Percentiles rank a stretch among this genome's conserved stretches.
Evolutionary conservation across 805 yeast species (phyloP).

Genomic region (Candida maesae): DNA sequence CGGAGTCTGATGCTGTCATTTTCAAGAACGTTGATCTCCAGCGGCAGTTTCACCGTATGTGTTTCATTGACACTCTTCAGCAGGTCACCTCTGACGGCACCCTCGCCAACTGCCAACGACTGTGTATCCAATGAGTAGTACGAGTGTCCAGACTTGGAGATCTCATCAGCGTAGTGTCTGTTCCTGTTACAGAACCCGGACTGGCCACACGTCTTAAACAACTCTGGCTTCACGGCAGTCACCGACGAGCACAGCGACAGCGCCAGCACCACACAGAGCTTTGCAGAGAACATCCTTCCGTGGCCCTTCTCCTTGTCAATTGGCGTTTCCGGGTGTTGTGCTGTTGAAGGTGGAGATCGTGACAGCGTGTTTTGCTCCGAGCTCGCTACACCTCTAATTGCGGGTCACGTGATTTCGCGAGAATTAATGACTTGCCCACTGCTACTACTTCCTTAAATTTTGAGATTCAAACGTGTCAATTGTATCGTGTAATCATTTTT

Average conservation of each 20-base stretch:
- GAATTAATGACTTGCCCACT: too few relatives aligned
- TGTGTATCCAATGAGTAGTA: slow-evolving; percentile 40
- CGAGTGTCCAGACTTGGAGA: slow-evolving; percentile 27
- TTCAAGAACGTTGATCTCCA: slow-evolving; percentile 52
- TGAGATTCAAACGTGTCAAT: too few relatives aligned
- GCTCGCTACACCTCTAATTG: too few relatives aligned
- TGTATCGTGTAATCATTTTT: slow-evolving; percentile 17
- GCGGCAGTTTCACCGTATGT: slow-evolving; percentile 44
- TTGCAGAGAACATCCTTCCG: neutral
- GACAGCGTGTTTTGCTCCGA: too few relatives aligned
- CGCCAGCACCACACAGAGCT: neutral
- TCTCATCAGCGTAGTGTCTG: slow-evolving; percentile 51
- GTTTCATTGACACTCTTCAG: slow-evolving; percentile 42
- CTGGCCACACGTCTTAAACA: slow-evolving; percentile 74
- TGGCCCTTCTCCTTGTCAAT: too few relatives aligned
- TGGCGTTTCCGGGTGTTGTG: neutral
- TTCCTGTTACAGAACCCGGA: slow-evolving; percentile 85
- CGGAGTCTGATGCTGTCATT: slow-evolving; percentile 58
- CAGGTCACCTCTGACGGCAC: slow-evolving; percentile 43
- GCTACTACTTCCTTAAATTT: too few relatives aligned
- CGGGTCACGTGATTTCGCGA: too few relatives aligned
- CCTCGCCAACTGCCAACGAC: slow-evolving; percentile 30
- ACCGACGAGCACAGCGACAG: neutral
- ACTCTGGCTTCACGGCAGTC: slow-evolving; percentile 53
- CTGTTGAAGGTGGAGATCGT: neutral